Conservation (phyloP, 768 basidiomycete genomes). For the Neoboletus magnificus region DNA sequence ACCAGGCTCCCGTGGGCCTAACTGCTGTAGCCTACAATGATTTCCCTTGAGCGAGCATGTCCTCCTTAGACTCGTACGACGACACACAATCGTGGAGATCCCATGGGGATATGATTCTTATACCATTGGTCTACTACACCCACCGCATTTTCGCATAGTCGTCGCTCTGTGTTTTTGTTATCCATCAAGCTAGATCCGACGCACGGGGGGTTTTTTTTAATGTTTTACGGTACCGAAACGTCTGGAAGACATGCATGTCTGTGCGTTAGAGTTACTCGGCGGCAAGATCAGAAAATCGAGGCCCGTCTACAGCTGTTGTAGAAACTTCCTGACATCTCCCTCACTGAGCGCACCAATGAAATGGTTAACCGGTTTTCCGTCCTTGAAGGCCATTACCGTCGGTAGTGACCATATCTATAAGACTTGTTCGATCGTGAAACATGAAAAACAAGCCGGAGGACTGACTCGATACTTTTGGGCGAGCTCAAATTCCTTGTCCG, state of each 20-base stretch:
- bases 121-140: conserved; percentile 15
- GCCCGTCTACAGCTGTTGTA: conserved; percentile 36
- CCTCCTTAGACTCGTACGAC: not conserved
- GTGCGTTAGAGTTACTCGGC: not conserved
- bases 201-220: not conserved
- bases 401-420: conserved; percentile 69
- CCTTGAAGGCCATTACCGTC: conserved; percentile 73
- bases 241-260: not conserved
- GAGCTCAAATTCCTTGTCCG: conserved; percentile 52
- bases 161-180: conserved; percentile 8
- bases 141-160: conserved; percentile 8
- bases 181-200: conserved; percentile 5
- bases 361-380: conserved; percentile 53
- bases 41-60: not conserved
- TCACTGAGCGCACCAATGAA: conserved; percentile 62
- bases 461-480: conserved; percentile 47
- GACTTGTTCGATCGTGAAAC: not conserved
- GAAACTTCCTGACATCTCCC: conserved; percentile 41
- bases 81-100: not conserved
- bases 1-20: conserved; percentile 46
- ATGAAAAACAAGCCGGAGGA: not conserved
- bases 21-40: conserved; percentile 63
- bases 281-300: not conserved
- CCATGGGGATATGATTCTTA: not conserved
- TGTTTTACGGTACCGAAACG: conserved; percentile 10